Evolutionary conservation across 768 basidiomycete genomes (phyloP), one percentile per base, ranked within the genome.

Genomic region (Mycena amicta): DNA sequence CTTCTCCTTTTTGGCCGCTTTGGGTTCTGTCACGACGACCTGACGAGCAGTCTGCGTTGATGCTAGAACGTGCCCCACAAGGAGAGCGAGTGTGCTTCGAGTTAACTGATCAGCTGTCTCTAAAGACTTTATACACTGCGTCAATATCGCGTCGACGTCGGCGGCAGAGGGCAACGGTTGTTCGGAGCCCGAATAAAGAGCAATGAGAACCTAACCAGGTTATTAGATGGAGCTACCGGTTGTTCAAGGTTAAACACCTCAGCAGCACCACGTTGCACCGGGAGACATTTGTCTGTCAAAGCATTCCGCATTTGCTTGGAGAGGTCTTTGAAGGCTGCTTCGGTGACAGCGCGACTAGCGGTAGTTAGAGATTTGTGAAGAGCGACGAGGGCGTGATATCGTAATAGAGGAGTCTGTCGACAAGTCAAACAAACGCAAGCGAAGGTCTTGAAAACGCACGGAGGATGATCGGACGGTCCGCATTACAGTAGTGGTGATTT

Each of bases 321-420:
- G 46, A 95, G 82, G 66, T 99, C 97, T 68, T 84, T 94, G 53
- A 81, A 72, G 2, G 85, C 76, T 4, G 86, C 76, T 59, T 99
- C 96, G 0, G 91, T 86, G 1, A 96, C 80, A 0, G 93, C 93
- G 53, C 88, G 87, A 61, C 89, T 94, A 0, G 93, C 93, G 1
- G 87, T 88, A 11, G 72, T 72, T n/a, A 97, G 72, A 0, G 92
- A 80, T 70, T 95, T 95, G n/a, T 82, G 80, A 25, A 98, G 80
- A 5, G 92, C 83, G 1, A 82, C 68, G 4, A 98, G 71, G 1
- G 93, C 90, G 59, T 95, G 86, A 68, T 85, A 92, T 5, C 95
- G 86, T 26, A 97, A 80, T 22, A 95, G 79, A 52, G 93, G 83
- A 5, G 89, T 83, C 93, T 96, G 61, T 23, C 37, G n/a, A n/a